Percentiles rank a stretch among this genome's conserved stretches.
These are phyloP conservation scores for Vinca major DNA, from an alignment of 305 asterid genomes.

Conservation along the genomic window DNA sequence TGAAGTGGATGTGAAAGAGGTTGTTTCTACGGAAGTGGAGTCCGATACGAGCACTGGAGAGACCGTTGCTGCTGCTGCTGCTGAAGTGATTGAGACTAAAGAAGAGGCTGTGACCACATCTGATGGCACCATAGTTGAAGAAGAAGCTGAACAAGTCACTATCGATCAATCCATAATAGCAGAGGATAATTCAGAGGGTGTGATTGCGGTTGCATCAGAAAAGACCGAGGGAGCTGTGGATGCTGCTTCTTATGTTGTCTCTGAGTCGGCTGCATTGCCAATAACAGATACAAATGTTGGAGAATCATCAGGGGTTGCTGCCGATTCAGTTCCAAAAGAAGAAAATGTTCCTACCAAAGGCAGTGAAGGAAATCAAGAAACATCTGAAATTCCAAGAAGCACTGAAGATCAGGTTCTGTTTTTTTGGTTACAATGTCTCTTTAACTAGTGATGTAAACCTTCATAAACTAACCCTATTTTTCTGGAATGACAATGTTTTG, in stretches of 20 bases:
- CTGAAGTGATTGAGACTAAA: neutral
- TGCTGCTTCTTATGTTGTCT: neutral
- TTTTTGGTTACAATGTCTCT: neutral
- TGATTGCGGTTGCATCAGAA: neutral
- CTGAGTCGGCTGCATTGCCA: neutral
- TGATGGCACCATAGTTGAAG: neutral
- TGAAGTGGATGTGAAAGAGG: neutral
- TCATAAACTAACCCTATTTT: neutral
- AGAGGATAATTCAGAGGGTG: neutral
- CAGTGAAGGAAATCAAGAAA: neutral
- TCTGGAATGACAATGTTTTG: neutral
- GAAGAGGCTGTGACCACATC: neutral
- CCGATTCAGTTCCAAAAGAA: neutral
- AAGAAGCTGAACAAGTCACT: neutral
- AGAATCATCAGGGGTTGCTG: neutral
- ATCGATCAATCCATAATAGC: neutral
- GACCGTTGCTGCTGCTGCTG: neutral
- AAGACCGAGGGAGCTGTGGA: neutral
- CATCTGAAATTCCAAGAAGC: neutral
- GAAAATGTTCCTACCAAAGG: neutral
- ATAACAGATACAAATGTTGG: neutral
- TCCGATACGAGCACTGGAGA: neutral
- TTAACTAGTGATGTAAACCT: neutral
- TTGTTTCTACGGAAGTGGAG: neutral
- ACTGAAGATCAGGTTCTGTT: conserved; percentile 1